Percentiles rank a stretch among this genome's conserved stretches.
Conservation (phyloP, 305 asterid genomes). For the Galium porrigens region DNA sequence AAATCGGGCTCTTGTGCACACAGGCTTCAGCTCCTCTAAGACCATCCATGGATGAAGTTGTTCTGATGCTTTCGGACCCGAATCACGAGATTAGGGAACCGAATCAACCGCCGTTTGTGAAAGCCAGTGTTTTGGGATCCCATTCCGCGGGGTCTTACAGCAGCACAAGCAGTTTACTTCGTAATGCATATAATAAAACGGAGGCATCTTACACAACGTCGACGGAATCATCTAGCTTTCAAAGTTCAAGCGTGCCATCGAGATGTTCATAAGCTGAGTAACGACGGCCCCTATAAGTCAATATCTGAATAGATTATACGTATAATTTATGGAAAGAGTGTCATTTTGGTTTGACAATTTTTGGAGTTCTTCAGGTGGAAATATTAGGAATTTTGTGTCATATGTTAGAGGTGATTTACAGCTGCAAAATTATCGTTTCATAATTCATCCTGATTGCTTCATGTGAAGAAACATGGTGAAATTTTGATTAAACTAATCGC, state of each 20-base stretch:
- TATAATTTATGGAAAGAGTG: background rate
- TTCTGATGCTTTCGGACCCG: constrained; percentile 19
- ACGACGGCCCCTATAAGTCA: background rate
- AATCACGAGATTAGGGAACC: constrained; percentile 20
- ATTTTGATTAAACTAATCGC: background rate
- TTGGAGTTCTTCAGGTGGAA: background rate
- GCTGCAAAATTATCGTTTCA: background rate
- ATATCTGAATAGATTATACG: background rate
- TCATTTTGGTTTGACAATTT: background rate
- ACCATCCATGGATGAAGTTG: constrained; percentile 31
- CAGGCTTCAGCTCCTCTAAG: constrained; percentile 28
- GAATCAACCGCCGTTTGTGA: constrained; percentile 29
- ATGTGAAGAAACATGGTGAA: background rate
- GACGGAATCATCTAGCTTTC: constrained; percentile 20
- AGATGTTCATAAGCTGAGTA: constrained; percentile 7
- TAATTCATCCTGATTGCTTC: background rate
- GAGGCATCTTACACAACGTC: constrained; percentile 18
- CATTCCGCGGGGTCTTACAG: constrained; percentile 9
- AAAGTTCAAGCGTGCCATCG: constrained; percentile 18
- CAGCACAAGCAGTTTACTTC: constrained; percentile 11
- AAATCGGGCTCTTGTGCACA: constrained; percentile 29
- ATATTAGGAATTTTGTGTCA: background rate
- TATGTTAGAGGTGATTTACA: background rate
- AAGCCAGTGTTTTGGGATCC: constrained; percentile 15
- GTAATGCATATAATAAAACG: constrained; percentile 8